Evolutionary conservation across 1,284 basidiomycete genomes (phyloP).

Genomic region (Marasmius tenuissimus): DNA sequence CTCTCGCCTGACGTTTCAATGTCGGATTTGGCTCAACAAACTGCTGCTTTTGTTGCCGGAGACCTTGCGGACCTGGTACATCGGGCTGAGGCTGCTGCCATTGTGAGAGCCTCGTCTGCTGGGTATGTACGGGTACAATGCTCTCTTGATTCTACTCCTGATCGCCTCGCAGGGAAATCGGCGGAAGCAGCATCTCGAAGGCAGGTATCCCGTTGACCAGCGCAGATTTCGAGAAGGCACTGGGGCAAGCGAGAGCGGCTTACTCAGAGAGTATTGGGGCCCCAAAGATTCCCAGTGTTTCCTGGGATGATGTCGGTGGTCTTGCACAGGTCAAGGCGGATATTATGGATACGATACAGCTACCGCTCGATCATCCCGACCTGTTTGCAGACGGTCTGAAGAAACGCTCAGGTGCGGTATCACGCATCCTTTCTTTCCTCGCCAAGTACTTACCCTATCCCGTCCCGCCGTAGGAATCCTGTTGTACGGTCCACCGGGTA

Average conservation of each 20-base stretch:
- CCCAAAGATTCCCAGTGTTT: conserved; percentile 94
- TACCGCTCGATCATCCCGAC: conserved; percentile 94
- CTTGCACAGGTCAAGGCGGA: conserved; percentile 87
- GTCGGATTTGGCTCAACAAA: conserved; percentile 77
- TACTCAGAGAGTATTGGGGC: conserved; percentile 95
- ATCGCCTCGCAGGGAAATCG: conserved; percentile 15
- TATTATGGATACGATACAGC: conserved; percentile 95
- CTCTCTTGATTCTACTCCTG: conserved; percentile 1
- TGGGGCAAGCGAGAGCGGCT: conserved; percentile 74
- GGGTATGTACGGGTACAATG: conserved; percentile 33
- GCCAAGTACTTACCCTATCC: not conserved
- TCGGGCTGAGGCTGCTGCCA: conserved; percentile 61
- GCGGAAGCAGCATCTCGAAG: conserved; percentile 29
- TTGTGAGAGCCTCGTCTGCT: conserved; percentile 49
- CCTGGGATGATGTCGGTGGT: conserved; percentile 98
- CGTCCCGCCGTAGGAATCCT: conserved; percentile 62
- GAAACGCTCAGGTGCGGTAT: conserved; percentile 82
- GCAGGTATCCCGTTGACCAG: conserved; percentile 63
- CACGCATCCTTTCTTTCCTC: not conserved
- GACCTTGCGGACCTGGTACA: conserved; percentile 79
- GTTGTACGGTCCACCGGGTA: conserved; percentile 92
- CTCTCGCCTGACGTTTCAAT: conserved; percentile 83
- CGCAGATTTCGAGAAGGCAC: conserved; percentile 73
- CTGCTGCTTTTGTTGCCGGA: conserved; percentile 86
- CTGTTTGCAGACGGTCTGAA: conserved; percentile 93